phyloP scores from a whole-genome alignment of 352 stramenopile species.

The Pythium chondricola region DNA sequence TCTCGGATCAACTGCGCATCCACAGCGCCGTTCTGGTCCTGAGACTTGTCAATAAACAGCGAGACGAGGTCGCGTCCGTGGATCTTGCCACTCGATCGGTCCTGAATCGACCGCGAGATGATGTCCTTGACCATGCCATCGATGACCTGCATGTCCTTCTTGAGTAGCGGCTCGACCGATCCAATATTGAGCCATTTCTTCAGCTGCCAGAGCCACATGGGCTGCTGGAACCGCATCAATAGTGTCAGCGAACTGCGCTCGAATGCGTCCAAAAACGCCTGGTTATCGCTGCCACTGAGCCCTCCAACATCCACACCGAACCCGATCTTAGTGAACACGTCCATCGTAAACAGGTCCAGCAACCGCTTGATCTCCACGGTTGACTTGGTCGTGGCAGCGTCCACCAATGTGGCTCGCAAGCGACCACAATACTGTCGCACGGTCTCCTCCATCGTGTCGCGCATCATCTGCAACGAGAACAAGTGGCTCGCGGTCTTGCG shows the following conservation, averaged over 20 bases:
- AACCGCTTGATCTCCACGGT: conserved; percentile 30
- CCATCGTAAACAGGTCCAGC: conserved; percentile 52
- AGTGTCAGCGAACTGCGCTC: conserved; percentile 28
- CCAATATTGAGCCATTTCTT: conserved; percentile 33
- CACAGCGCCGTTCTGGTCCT: conserved; percentile 8
- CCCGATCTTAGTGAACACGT: conserved; percentile 66
- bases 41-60: conserved; percentile 32
- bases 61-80: conserved; percentile 28
- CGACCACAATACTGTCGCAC: conserved; percentile 21
- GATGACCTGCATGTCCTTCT: conserved; percentile 30
- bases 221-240: conserved; percentile 32
- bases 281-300: conserved; percentile 24
- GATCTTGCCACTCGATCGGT: conserved; percentile 10
- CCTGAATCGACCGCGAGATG: conserved; percentile 24
- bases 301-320: conserved; percentile 58
- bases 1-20: conserved; percentile 43
- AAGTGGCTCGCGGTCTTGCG: conserved; percentile 83
- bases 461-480: conserved; percentile 60
- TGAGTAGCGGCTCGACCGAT: conserved; percentile 20
- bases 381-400: not conserved
- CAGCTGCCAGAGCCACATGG: conserved; percentile 41
- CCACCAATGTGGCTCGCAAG: conserved; percentile 9
- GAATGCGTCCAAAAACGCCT: conserved; percentile 41
- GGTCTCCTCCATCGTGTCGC: conserved; percentile 34
- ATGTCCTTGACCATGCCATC: conserved; percentile 25